Base-by-base conservation (phyloP, 2,329 filamentous ascomycete genomes). In the Trichoderma atroviride region DNA sequence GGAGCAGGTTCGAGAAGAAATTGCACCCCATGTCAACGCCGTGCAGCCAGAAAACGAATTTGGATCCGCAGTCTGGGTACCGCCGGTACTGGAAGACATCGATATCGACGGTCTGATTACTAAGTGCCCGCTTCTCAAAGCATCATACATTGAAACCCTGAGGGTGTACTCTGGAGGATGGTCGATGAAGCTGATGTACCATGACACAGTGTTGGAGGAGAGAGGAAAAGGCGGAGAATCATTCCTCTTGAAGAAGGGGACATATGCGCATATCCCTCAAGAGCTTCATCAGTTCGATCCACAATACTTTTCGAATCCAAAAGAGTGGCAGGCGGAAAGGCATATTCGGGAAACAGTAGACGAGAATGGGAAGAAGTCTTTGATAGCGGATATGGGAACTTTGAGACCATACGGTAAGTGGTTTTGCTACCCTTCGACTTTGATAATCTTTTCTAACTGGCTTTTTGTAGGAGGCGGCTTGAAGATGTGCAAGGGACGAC, bases 121-220 rank as follows among this genome's bases (percentile, higher is more conserved):
- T 6, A 75, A 76, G 11, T 82, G 81, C 62, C 80, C 80, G 5
- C 71, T 79, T 5, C 77, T 83, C 14, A 78, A 81, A 60, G 80
- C 80, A 0, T 75, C 79, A 2, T 81, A 82, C 53, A 71, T 81
- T 5, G 82, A 84, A 70, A 82, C 81, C 0, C 57, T 83, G 58
- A 74, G 82, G 13, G 61, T 82, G 0, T 82, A 83, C 33, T 78
- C 79, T 19, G 76, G 76, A 16, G 72, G 75, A 3, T 79, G 79
- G 77, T 73, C 74, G 0, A 72, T 78, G 56, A 78, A 75, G 24
- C 73, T 71, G 52, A 65, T 81, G 47, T 73, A 74, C n/a, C 72
- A 80, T 64, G 79, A 82, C 35, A 72, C 77, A 1, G 70, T 75
- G 3, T 70, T 82, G 33, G 75, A 77, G 40, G 73, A 73, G 22